phyloP scores from a whole-genome alignment of 2,329 filamentous ascomycete genomes.

The Aureobasidium sp. region DNA sequence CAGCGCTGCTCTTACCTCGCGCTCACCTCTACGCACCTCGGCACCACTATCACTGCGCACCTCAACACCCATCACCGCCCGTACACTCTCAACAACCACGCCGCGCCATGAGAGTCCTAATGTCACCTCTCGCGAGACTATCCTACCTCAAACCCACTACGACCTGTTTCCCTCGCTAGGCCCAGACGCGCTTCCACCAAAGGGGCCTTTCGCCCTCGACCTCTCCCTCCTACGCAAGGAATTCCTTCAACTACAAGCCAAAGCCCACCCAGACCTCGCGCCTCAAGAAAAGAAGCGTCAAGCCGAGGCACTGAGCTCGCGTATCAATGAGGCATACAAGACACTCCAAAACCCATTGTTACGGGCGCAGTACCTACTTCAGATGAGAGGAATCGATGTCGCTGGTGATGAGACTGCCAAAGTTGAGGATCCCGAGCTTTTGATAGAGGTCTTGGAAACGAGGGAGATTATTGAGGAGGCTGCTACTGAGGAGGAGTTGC shows the following conservation, averaged over 20 bases:
- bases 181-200: conserved; percentile 66
- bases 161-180: conserved; percentile 76
- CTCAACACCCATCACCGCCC: neutral
- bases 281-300: conserved; percentile 41
- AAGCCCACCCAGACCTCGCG: conserved; percentile 63
- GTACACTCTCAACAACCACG: neutral
- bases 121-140: conserved; percentile 9
- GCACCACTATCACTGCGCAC: neutral
- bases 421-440: conserved; percentile 59
- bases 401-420: conserved; percentile 68
- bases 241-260: conserved; percentile 75
- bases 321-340: conserved; percentile 86
- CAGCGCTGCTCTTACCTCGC: neutral
- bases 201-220: conserved; percentile 67
- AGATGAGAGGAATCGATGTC: conserved; percentile 63
- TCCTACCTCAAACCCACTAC: conserved; percentile 56
- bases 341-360: conserved; percentile 70
- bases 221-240: conserved; percentile 63
- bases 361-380: conserved; percentile 81
- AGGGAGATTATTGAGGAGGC: conserved; percentile 50
- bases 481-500: conserved; percentile 53
- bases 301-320: conserved; percentile 69
- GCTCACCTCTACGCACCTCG: neutral
- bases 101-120: neutral
- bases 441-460: conserved; percentile 74